Percentiles rank a stretch among this genome's conserved stretches.
These are phyloP conservation scores for Cystobasidium ongulense DNA, from an alignment of 768 basidiomycete species.

Conservation along the genomic window DNA sequence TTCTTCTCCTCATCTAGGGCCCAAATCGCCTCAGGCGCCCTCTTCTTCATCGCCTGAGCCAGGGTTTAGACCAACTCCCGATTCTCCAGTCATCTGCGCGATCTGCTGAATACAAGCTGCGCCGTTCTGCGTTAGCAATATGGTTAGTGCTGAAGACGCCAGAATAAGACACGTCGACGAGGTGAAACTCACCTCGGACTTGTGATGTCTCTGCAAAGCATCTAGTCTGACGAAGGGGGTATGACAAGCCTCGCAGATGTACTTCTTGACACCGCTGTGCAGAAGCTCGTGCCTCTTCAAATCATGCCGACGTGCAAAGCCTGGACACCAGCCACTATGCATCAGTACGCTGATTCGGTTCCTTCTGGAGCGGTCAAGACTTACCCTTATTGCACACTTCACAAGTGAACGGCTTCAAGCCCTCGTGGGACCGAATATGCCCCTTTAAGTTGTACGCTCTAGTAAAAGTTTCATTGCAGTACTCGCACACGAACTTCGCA, in stretches of 20 bases:
- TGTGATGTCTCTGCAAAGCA: conserved; percentile 31
- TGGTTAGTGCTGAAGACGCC: too few species aligned
- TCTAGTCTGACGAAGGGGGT: conserved; percentile 30
- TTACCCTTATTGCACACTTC: conserved; percentile 11
- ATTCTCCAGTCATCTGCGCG: background rate
- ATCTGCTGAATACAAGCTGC: conserved; percentile 19
- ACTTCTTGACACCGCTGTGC: conserved; percentile 34
- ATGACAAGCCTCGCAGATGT: conserved; percentile 31
- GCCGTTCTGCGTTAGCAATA: conserved; percentile 10
- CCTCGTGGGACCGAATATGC: conserved; percentile 30
- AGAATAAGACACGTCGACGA: too few species aligned
- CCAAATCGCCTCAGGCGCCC: background rate
- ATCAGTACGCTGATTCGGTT: background rate
- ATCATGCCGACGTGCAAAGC: conserved; percentile 34
- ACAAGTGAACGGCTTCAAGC: conserved; percentile 27
- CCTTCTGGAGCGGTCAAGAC: background rate
- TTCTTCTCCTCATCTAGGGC: too few species aligned
- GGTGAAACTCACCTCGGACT: conserved; percentile 17
- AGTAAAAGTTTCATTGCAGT: conserved; percentile 34
- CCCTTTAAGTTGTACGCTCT: conserved; percentile 35
- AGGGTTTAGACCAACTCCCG: background rate
- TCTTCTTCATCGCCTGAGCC: background rate
- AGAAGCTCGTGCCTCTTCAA: conserved; percentile 31
- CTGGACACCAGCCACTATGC: background rate
- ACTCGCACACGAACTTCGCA: conserved; percentile 34